A percentile compares a stretch with the other conserved stretches of the same genome.
Evolutionary conservation across 768 basidiomycete genomes (phyloP).

Genomic region (Candolleomyces aberdarensis): DNA sequence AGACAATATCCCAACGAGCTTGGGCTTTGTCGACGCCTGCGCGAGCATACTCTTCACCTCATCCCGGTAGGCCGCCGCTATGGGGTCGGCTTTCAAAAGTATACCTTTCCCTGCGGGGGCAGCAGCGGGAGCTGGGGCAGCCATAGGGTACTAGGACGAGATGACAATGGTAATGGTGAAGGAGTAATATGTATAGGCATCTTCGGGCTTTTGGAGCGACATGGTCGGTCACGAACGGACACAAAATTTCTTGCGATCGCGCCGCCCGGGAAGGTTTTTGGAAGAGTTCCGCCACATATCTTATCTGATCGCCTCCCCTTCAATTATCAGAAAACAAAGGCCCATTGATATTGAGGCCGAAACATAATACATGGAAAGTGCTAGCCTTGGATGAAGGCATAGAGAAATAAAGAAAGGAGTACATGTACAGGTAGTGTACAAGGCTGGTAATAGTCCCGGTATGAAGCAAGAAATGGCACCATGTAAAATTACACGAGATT

Average conservation of each 20-base stretch:
- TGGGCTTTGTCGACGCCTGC: constrained; percentile 46
- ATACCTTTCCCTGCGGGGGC: constrained; percentile 56
- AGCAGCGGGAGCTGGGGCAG: neutral
- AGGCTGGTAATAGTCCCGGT: too few relatives aligned
- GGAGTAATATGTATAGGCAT: neutral
- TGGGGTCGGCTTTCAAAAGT: constrained; percentile 73
- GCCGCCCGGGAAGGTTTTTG: neutral
- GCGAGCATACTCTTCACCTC: constrained; percentile 57
- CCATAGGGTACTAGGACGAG: neutral
- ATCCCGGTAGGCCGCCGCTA: constrained; percentile 66
- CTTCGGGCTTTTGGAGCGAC: neutral
- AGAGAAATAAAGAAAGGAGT: neutral
- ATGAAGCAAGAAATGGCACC: too few relatives aligned
- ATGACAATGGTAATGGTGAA: neutral
- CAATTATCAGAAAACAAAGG: neutral
- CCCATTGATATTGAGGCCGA: neutral
- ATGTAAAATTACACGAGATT: too few relatives aligned
- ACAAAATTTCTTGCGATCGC: constrained; percentile 6
- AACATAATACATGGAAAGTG: neutral
- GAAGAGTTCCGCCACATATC: neutral
- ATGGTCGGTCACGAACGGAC: neutral
- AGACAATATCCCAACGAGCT: constrained; percentile 88
- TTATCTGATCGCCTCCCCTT: constrained; percentile 3
- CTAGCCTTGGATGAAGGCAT: neutral
- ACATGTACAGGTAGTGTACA: too few relatives aligned